Conservation (phyloP, 345 rosid genomes). For the Eutrema yunnanense region DNA sequence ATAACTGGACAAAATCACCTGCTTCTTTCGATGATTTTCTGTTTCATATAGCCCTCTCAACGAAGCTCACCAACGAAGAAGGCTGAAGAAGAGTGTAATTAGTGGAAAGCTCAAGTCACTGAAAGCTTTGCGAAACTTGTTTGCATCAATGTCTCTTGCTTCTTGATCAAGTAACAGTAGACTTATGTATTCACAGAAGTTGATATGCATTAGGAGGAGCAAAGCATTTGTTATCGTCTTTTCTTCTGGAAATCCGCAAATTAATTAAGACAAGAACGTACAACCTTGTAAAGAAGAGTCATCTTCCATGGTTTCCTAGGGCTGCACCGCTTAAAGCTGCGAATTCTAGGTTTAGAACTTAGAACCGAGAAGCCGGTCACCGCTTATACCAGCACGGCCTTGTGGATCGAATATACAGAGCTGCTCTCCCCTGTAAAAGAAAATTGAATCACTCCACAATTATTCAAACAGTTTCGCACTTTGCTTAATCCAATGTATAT, state of each 20-base stretch:
- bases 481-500: background rate
- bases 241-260: background rate
- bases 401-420: conserved; percentile 81
- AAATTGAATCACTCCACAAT: background rate
- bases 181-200: too few species aligned
- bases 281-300: background rate
- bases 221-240: background rate
- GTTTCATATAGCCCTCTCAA: too few species aligned
- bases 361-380: conserved; percentile 91
- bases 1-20: too few species aligned
- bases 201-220: too few species aligned
- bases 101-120: too few species aligned
- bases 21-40: too few species aligned
- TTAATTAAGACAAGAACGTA: background rate
- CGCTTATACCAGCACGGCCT: conserved; percentile 92
- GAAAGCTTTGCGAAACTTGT: too few species aligned
- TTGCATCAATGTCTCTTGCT: too few species aligned
- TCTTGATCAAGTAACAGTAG: too few species aligned
- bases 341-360: conserved; percentile 45
- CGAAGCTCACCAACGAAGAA: too few species aligned
- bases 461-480: background rate
- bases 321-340: conserved; percentile 47
- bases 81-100: too few species aligned
- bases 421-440: conserved; percentile 76
- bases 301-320: conserved; percentile 64